Evolutionary conservation across 2,329 filamentous ascomycete genomes (phyloP), one percentile per base, ranked within the genome.

Genomic region (Westerdykella aurantiaca): DNA sequence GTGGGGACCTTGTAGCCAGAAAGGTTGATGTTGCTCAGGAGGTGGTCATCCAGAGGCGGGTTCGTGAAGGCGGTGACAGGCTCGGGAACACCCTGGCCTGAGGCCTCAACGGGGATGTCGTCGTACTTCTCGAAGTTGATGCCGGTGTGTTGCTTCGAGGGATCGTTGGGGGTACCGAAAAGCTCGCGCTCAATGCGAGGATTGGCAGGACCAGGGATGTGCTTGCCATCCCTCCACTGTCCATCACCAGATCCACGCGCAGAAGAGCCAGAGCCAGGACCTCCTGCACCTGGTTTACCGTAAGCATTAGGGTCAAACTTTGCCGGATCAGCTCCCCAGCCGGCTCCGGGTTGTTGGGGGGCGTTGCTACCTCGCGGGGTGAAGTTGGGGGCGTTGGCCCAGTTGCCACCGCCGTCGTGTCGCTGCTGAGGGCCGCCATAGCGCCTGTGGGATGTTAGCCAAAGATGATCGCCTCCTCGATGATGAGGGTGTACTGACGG

Each of bases 101-200:
- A 96, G 52, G 93, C 93, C 74, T 97, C 93, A 53, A 98, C 93
- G 43, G 93, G 93, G 56, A 98, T 98, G 71, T 98, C 93, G 66
- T 98, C 93, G 73, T 98, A 98, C 79, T 98, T 98, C 76, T 95
- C 85, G 69, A 98, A 98, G 81, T 98, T 98, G 85, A 98, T 97
- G 72, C 93, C 93, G 29, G 89, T 96, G 64, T 94, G 87, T 70
- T 95, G 87, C 79, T 96, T 97, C 56, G 85, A 82, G 51, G 91
- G 88, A 65, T 97, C 93, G 69, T 97, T 91, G 58, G 84, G 76
- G 40, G 85, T 77, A 63, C 93, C 93, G 69, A 96, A 98, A 41
- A 98, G 85, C 67, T 98, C 93, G 60, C 90, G 90, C 80, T 98
- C 93, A 38, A 95, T 56, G 58, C 91, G 89, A 52, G 84, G 79